phyloP scores from a whole-genome alignment of 2,329 filamentous ascomycete genomes.

The Colletotrichum sp. region DNA sequence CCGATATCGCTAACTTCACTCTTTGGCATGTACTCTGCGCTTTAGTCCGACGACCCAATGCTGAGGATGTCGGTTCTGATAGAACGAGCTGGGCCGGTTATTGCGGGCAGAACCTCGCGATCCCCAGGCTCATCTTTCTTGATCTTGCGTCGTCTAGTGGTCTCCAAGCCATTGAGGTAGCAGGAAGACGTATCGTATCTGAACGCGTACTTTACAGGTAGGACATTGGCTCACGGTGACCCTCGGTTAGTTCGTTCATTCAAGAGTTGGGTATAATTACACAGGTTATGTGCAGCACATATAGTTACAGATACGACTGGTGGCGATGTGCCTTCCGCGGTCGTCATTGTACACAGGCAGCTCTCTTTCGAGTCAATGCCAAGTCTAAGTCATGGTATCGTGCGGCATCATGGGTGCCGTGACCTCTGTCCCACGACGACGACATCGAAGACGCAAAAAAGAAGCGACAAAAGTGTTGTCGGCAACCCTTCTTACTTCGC shows the following conservation, averaged over 20 bases:
- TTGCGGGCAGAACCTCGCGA: neutral
- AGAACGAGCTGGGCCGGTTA: conserved; percentile 53
- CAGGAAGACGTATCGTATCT: conserved; percentile 70
- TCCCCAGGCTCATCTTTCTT: conserved; percentile 32
- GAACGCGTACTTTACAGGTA: conserved; percentile 47
- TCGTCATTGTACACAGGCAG: neutral
- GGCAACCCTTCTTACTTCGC: conserved; percentile 28
- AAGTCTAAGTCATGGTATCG: neutral
- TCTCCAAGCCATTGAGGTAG: conserved; percentile 59
- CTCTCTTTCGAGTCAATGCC: neutral
- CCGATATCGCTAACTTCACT: neutral
- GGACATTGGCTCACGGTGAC: neutral
- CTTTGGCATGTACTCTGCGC: conserved; percentile 61
- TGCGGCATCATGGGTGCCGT: neutral
- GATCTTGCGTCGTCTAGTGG: conserved; percentile 66
- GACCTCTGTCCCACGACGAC: neutral
- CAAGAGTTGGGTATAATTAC: conserved; percentile 22
- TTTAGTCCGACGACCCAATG: conserved; percentile 68
- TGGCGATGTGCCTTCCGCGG: neutral
- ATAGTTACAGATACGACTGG: conserved; percentile 6
- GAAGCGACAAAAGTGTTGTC: neutral
- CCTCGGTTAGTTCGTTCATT: neutral
- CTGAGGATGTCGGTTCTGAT: conserved; percentile 66
- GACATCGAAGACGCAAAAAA: neutral
- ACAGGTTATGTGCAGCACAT: conserved; percentile 11